Percentiles rank a stretch among this genome's conserved stretches.
Conservation (phyloP, 2,329 filamentous ascomycete genomes). For the Calonectria crousiana region DNA sequence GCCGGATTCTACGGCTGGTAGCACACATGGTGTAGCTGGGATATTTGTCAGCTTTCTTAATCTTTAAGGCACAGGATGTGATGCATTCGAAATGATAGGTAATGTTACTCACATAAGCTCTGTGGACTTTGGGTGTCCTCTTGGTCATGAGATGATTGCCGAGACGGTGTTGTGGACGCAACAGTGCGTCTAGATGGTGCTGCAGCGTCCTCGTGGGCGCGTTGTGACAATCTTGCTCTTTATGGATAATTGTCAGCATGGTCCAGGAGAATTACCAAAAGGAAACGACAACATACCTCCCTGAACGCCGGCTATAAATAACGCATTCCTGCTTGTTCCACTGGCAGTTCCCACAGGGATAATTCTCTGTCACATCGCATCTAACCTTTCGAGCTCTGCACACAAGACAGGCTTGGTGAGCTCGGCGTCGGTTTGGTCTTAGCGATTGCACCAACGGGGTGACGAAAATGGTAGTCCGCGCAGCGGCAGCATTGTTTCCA, state of each 20-base stretch:
- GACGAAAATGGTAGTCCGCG: neutral
- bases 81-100: neutral
- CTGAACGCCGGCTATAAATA: slow-evolving; percentile 2
- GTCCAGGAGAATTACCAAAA: neutral
- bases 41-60: neutral
- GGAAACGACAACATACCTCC: neutral
- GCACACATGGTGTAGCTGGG: neutral
- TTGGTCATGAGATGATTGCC: neutral
- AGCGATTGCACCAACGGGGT: neutral
- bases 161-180: neutral
- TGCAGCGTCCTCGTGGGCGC: neutral
- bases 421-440: slow-evolving; percentile 65
- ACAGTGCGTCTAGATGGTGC: neutral
- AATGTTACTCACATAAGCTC: neutral
- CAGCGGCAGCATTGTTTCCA: neutral
- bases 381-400: slow-evolving; percentile 90
- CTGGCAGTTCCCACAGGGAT: slow-evolving; percentile 87
- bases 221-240: neutral
- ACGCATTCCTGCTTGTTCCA: slow-evolving; percentile 75
- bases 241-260: neutral
- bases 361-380: slow-evolving; percentile 90
- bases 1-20: too few relatives aligned
- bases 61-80: neutral
- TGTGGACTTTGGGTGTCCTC: neutral
- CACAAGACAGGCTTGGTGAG: slow-evolving; percentile 87